phyloP scores from a whole-genome alignment of 805 yeast species.

The Metschnikowia gelsemii region DNA sequence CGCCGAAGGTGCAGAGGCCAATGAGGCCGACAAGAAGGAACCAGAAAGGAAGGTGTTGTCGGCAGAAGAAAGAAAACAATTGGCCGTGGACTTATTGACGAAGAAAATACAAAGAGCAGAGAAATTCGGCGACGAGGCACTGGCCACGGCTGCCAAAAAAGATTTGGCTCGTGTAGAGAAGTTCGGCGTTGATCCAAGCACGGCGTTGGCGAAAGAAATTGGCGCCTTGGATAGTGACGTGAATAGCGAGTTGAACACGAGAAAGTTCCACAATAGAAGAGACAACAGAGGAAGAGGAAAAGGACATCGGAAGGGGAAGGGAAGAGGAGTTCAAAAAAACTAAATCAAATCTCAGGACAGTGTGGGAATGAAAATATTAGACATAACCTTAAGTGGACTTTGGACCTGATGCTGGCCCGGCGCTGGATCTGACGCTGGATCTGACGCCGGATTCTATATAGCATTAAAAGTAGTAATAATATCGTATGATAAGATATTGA shows the following conservation, averaged over 20 bases:
- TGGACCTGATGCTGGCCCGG: no score
- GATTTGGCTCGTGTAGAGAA: conserved; percentile 72
- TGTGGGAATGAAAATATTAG: background rate
- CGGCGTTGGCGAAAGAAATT: conserved; percentile 65
- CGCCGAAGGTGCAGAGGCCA: background rate
- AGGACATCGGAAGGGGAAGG: conserved; percentile 9
- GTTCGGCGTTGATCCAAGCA: conserved; percentile 74
- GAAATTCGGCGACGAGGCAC: conserved; percentile 72
- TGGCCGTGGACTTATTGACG: conserved; percentile 64
- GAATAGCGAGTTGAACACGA: conserved; percentile 22
- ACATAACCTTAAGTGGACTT: background rate
- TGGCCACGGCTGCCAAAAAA: conserved; percentile 53
- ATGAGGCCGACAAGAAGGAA: conserved; percentile 23
- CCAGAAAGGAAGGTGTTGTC: conserved; percentile 44
- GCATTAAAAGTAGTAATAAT: no score
- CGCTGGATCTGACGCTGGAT: no score
- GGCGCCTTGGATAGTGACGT: conserved; percentile 49
- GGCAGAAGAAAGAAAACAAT: conserved; percentile 68
- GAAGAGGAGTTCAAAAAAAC: conserved; percentile 2
- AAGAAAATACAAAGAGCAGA: conserved; percentile 70
- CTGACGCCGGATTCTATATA: no score
- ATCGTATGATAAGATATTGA: no score
- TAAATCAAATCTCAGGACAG: no score
- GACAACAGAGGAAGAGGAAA: conserved; percentile 17
- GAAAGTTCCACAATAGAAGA: conserved; percentile 15